Percentiles rank a stretch among this genome's conserved stretches.
phyloP scores from a whole-genome alignment of 225 moss, liverwort and hornwort species.

The Takakia lepidozioides region DNA sequence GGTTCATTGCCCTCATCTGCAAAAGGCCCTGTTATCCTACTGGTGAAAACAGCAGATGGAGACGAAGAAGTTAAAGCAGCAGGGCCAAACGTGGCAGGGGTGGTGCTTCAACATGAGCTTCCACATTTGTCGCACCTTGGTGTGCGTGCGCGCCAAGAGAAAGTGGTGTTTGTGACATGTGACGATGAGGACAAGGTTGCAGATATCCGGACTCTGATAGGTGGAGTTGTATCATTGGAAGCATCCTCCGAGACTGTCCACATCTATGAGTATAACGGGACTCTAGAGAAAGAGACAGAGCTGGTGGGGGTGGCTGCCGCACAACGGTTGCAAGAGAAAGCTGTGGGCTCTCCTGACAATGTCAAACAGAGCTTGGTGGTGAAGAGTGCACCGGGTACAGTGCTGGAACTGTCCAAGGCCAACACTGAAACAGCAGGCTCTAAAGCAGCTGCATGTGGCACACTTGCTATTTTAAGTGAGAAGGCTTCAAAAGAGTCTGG shows the following conservation, averaged over 20 bases:
- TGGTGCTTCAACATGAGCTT: constrained; percentile 76
- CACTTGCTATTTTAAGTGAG: constrained; percentile 26
- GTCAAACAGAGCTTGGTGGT: constrained; percentile 18
- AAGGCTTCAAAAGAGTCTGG: constrained; percentile 17
- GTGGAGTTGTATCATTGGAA: constrained; percentile 47
- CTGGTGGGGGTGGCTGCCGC: constrained; percentile 26
- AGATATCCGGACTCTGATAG: constrained; percentile 34
- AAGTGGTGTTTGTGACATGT: constrained; percentile 69
- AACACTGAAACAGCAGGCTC: constrained; percentile 53
- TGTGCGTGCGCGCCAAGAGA: constrained; percentile 72
- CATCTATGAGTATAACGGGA: constrained; percentile 36
- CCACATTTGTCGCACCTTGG: constrained; percentile 85
- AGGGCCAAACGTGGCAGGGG: constrained; percentile 57
- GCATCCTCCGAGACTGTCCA: constrained; percentile 68
- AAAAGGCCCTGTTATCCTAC: constrained; percentile 57
- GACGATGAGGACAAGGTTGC: constrained; percentile 69
- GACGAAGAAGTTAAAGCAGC: constrained; percentile 75
- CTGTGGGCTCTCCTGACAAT: constrained; percentile 6
- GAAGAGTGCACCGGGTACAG: constrained; percentile 30
- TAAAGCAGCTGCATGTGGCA: constrained; percentile 71
- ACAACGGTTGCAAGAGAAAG: constrained; percentile 13
- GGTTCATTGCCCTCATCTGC: constrained; percentile 37
- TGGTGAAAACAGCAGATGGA: constrained; percentile 76
- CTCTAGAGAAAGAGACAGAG: constrained; percentile 16
- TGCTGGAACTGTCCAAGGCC: constrained; percentile 48